A percentile compares a stretch with the other conserved stretches of the same genome.
Conservation (phyloP, 2,329 filamentous ascomycete species). For the Trichoderma sp. region DNA sequence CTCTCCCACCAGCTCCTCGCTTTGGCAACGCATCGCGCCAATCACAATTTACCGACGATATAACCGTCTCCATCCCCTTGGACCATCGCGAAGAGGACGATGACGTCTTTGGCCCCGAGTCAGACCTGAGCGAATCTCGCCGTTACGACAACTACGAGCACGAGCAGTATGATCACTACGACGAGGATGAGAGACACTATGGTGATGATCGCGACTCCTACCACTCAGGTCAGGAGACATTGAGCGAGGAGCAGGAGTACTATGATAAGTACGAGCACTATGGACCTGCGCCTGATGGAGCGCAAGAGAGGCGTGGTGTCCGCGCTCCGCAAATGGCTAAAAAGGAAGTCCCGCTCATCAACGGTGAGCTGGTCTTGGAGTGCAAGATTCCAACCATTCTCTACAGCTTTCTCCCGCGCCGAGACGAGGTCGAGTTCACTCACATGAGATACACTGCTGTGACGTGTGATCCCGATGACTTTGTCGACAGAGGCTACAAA, state of each 20-base stretch:
- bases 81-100: conserved; percentile 61
- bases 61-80: conserved; percentile 72
- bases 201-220: conserved; percentile 59
- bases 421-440: conserved; percentile 94
- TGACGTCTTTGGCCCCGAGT: conserved; percentile 71
- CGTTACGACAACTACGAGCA: background rate
- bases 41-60: conserved; percentile 63
- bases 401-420: conserved; percentile 91
- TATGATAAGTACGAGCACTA: conserved; percentile 73
- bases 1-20: conserved; percentile 83
- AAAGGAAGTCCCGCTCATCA: conserved; percentile 95
- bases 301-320: conserved; percentile 84
- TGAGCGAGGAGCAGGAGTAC: conserved; percentile 48
- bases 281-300: conserved; percentile 81
- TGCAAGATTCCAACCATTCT: conserved; percentile 99
- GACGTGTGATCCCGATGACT: conserved; percentile 97
- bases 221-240: conserved; percentile 52
- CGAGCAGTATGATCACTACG: conserved; percentile 47
- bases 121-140: conserved; percentile 56
- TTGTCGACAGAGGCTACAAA: conserved; percentile 84
- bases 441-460: conserved; percentile 99
- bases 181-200: conserved; percentile 62
- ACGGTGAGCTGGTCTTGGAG: conserved; percentile 94
- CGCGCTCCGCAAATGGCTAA: conserved; percentile 84
- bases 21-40: conserved; percentile 62